Base-by-base conservation (phyloP, 768 basidiomycete genomes). In the Tubosaeta brunneosetosa region DNA sequence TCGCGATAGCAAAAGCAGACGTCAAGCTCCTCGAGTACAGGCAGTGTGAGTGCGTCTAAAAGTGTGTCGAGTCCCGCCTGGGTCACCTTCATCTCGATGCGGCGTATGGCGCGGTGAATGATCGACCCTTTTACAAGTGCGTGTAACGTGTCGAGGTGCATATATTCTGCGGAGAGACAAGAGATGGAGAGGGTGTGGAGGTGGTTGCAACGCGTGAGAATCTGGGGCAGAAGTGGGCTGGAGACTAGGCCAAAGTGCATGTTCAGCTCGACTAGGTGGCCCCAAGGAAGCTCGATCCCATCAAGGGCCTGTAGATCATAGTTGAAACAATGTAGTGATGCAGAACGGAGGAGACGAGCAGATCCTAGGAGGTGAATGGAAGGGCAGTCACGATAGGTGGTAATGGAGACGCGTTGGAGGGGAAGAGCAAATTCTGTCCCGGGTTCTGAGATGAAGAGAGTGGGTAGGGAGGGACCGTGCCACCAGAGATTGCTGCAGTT, bases 1-100 rank as follows among this genome's bases (percentile, higher is more conserved):
- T 66, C 68, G 10, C 63, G 63, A 37, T 58, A 65, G 22, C 65
- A 68, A 41, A 71, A 69, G 25, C 63, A 66, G 6, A 69, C 43
- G 19, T 71, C 67, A 26, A 69, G 56, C 26, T 70, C 69, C 17
- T 69, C 64, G 25, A 69, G 60, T 11, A 57, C 59, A 12, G 67
- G 67, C 27, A 69, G 44, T 0, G 57, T 55, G 29, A 69, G 55
- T 1, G 53, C 53, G 33, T 26, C 32, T 2, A 69, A 61, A 10
- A 69, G 37, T 1, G 14, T 19, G 29, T 53, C 61, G 6, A 69
- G 57, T 26, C 65, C 63, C 4, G 59, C 61, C 12, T 61, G 60
- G 25, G 65, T 57, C 33, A 69, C 60, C 17, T 67, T 69, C 44
- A 70, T 56, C n/a, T 69, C 67, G 40, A 69, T 47, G 42, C 61